Conservation (phyloP, 768 basidiomycete genomes). For the Termitomyces sp. region DNA sequence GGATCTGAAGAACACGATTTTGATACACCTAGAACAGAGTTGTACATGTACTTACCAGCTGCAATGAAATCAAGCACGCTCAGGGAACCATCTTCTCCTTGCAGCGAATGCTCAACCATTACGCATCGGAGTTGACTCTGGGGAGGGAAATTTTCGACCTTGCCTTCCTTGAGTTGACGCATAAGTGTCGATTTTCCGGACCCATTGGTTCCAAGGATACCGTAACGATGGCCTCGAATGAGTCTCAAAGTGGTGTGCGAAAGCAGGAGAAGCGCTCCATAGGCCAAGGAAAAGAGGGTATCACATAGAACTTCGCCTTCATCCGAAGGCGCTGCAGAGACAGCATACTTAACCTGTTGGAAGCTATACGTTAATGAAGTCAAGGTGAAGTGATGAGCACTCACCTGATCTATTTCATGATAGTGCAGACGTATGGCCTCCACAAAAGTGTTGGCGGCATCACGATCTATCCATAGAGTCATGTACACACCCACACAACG, state of each 20-base stretch:
- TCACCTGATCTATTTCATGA: constrained; percentile 66
- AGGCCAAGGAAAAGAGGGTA: constrained; percentile 92
- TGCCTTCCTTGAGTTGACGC: constrained; percentile 92
- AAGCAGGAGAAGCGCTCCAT: constrained; percentile 88
- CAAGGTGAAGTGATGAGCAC: constrained; percentile 6
- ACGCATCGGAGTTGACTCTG: constrained; percentile 81
- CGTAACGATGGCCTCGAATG: constrained; percentile 87
- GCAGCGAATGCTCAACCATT: constrained; percentile 97
- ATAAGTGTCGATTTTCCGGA: constrained; percentile 94
- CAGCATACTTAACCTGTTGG: constrained; percentile 52
- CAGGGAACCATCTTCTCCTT: constrained; percentile 84
- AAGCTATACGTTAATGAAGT: background rate
- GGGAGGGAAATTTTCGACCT: constrained; percentile 94
- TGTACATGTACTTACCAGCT: constrained; percentile 44
- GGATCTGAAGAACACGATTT: constrained; percentile 44
- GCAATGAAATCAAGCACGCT: constrained; percentile 89
- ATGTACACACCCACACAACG: constrained; percentile 71
- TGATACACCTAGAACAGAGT: background rate
- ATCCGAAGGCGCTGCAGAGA: constrained; percentile 37
- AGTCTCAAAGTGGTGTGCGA: constrained; percentile 91
- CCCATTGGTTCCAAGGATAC: constrained; percentile 94
- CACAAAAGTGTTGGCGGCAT: constrained; percentile 43
- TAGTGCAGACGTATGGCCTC: constrained; percentile 70
- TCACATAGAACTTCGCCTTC: constrained; percentile 89
- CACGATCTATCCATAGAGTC: constrained; percentile 60